phyloP scores from a whole-genome alignment of 352 stramenopile genomes.

The Phytophthora citricola region DNA sequence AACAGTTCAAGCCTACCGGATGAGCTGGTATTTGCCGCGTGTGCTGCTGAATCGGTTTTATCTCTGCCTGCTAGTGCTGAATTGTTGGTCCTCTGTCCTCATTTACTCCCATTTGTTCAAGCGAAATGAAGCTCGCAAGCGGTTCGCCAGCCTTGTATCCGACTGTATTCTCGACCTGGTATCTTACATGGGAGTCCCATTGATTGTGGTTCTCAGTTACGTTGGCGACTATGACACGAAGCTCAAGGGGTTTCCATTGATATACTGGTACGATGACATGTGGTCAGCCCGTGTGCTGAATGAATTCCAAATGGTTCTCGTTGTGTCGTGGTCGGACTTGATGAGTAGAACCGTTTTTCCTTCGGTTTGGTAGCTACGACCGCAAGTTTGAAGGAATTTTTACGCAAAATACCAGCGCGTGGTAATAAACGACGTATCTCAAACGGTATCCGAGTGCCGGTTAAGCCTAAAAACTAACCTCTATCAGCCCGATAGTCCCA shows the following conservation, averaged over 20 bases:
- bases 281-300: slow-evolving; percentile 32
- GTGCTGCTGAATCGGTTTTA: slow-evolving; percentile 36
- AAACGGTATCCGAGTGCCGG: background rate
- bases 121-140: slow-evolving; percentile 19
- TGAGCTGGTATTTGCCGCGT: slow-evolving; percentile 35
- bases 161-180: slow-evolving; percentile 43
- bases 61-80: slow-evolving; percentile 28
- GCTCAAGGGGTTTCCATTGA: slow-evolving; percentile 20
- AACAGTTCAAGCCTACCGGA: slow-evolving; percentile 41
- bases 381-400: slow-evolving; percentile 17
- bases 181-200: slow-evolving; percentile 32
- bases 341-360: slow-evolving; percentile 23
- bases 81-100: slow-evolving; percentile 36
- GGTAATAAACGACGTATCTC: background rate
- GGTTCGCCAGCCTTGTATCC: slow-evolving; percentile 39
- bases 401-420: background rate
- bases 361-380: slow-evolving; percentile 15
- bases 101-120: slow-evolving; percentile 25
- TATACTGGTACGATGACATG: slow-evolving; percentile 40
- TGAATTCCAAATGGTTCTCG: slow-evolving; percentile 42
- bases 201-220: slow-evolving; percentile 32
- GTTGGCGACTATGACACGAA: slow-evolving; percentile 24
- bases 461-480: background rate
- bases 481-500: background rate
- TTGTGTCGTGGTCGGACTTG: slow-evolving; percentile 39